Percentiles rank a stretch among this genome's conserved stretches.
These are phyloP conservation scores for Alectoria sarmentosa DNA, from an alignment of 495 filamentous ascomycete species.

Conservation along the genomic window DNA sequence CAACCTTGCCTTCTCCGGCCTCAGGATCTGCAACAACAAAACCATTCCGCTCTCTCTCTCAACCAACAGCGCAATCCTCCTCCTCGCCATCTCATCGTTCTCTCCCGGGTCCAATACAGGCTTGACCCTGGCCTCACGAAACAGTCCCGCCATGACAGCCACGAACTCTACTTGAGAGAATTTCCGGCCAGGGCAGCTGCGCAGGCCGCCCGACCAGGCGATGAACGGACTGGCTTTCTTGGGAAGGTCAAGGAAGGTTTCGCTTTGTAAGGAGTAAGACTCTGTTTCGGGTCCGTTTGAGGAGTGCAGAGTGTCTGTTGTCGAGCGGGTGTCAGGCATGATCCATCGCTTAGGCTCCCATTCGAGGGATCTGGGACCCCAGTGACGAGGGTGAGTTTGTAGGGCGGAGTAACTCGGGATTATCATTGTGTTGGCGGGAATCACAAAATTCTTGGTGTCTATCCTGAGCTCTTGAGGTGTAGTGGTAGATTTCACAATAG, in stretches of 20 bases:
- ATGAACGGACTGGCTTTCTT: constrained; percentile 31
- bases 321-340: too few relatives aligned
- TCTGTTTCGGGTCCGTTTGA: too few relatives aligned
- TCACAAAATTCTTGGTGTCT: constrained; percentile 23
- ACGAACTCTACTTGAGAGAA: constrained; percentile 51
- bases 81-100: constrained; percentile 27
- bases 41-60: constrained; percentile 27
- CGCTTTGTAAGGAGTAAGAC: too few relatives aligned
- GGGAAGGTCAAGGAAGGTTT: too few relatives aligned
- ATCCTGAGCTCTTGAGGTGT: too few relatives aligned
- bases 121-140: constrained; percentile 33
- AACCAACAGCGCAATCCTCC: constrained; percentile 30
- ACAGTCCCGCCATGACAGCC: constrained; percentile 38
- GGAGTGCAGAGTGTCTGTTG: too few relatives aligned
- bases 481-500: too few relatives aligned
- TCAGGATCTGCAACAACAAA: constrained; percentile 23
- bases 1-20: too few relatives aligned
- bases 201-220: constrained; percentile 43
- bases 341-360: constrained; percentile 35
- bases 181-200: constrained; percentile 44
- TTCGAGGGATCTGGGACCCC: constrained; percentile 32
- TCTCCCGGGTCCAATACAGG: constrained; percentile 29
- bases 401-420: constrained; percentile 33
- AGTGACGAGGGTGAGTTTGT: constrained; percentile 39
- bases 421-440: constrained; percentile 34